Evolutionary conservation across 306 rosid species (phyloP), one percentile per base, ranked within the genome.

Genomic region (Begonia masoniana): DNA sequence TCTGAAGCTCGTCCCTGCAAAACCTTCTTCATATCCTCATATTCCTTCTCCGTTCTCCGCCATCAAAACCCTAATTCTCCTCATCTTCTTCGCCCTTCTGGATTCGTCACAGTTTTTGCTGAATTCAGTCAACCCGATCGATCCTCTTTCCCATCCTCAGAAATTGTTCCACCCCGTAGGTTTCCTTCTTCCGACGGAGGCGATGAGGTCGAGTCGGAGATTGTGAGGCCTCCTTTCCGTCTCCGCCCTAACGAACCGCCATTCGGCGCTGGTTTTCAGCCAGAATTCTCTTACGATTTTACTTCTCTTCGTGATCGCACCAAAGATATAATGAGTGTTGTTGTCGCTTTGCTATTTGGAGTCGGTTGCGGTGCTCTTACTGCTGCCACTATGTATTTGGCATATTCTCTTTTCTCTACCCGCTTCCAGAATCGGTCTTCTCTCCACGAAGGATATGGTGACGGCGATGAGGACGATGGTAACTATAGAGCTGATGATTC

Each of bases 331-430:
- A 78, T 85, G 55, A 89, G 88, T 72, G 88, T 89, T 21, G 97
- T 85, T 9, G 77, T 85, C 17, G 94, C 94, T 19, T 52, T 89
- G 54, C 95, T 89, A 48, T 85, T 89, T 58, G 97, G 97, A 36
- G 78, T 82, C n/a, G 88, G 88, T 11, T 83, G 94, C 52, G 97
- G 97, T 2, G 91, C 94, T 23, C 87, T 89, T 61, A 75, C 87
- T 11, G 87, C 94, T 21, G 94, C 94, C 21, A 75, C 94, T 59
- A 66, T 89, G 94, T 89, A 85, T 75, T 59, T 89, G 50, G 87
- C 78, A 13, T 85, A 86, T 81, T 80, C 91, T 4, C 70, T 85
- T 52, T 74, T 77, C 74, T 24, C 82, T 59, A 48, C 51, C 46
- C 82, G 79, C 64, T 64, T 39, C 41, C 79, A 71, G 8, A 19